Evolutionary conservation across 1,284 basidiomycete species (phyloP), one percentile per base, ranked within the genome.

Genomic region (Cryptococcus neoformans): DNA sequence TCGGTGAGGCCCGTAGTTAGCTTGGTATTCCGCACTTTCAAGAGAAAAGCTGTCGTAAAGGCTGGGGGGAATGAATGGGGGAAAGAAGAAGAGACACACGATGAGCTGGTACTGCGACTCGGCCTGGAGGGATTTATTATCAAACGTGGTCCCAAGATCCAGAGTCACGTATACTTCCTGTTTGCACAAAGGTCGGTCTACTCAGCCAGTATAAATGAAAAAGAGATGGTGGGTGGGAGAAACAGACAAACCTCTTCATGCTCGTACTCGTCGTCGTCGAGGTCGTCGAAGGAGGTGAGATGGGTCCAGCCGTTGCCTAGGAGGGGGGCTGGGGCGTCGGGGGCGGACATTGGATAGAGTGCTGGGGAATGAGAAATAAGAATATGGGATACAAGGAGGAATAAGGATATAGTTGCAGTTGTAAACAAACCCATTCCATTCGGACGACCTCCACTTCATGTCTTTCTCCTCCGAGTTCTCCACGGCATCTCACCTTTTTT

Each of bases 31-130:
- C 11, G n/a, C 6, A 8, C 21, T 46, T 2, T 28, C 28, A 28
- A 28, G 28, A 28, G 28, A 28, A 28, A 28, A 44, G 42, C 37
- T 37, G 42, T 41, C 11, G 5, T 3, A 11, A 41, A 5, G 40
- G 40, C 16, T 41, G 16, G 16, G 16, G 11, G 40, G 16, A 12
- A 41, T 34, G 35, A 12, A 11, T 36, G 12, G 4, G 11, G 38
- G 11, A 14, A 35, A 21, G 7, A n/a, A 4, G 2, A 12, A n/a
- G 5, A 34, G 9, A 68, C 73, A 35, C 42, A 74, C 74, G 34
- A 76, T 66, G 14, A 76, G 65, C 60, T 76, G 74, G 53, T 74
- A 76, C 8, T 65, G 59, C 16, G 58, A 62, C 40, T 73, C 72
- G 5, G 63, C 65, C 58, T 67, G 63, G 11, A 76, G 53, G 0